Evolutionary conservation across 1,284 basidiomycete species (phyloP).

Genomic region (Tilletia caries): DNA sequence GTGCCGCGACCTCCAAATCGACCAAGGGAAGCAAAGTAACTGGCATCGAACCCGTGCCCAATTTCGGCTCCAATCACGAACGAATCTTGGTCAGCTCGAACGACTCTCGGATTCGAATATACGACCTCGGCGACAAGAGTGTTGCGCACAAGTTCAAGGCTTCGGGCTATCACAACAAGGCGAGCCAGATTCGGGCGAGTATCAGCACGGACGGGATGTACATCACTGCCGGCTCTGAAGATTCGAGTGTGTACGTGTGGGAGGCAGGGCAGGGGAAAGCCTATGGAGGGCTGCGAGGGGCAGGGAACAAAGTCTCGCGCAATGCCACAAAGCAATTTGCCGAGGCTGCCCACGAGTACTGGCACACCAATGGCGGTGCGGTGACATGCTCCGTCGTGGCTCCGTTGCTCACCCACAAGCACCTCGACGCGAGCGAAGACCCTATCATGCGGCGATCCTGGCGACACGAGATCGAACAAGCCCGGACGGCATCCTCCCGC

Average conservation of each 20-base stretch:
- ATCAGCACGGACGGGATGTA: slow-evolving; percentile 46
- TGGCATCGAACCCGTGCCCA: slow-evolving; percentile 42
- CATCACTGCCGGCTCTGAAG: slow-evolving; percentile 53
- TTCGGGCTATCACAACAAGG: slow-evolving; percentile 34
- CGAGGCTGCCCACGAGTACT: slow-evolving; percentile 22
- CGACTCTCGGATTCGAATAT: slow-evolving; percentile 54
- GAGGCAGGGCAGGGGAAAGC: slow-evolving; percentile 20
- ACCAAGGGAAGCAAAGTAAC: slow-evolving; percentile 54
- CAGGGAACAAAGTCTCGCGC: slow-evolving; percentile 6
- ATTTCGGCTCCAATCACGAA: slow-evolving; percentile 31
- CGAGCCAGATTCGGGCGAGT: slow-evolving; percentile 51
- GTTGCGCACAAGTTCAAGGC: slow-evolving; percentile 39
- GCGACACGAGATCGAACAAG: slow-evolving; percentile 15
- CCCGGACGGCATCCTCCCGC: slow-evolving; percentile 1
- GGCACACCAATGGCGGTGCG: slow-evolving; percentile 28
- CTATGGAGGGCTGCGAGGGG: not conserved
- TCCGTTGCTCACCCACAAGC: slow-evolving; percentile 22
- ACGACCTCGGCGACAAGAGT: slow-evolving; percentile 41
- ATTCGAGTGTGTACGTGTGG: slow-evolving; percentile 49
- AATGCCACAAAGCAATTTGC: slow-evolving; percentile 10
- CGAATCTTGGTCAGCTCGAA: slow-evolving; percentile 54
- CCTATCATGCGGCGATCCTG: slow-evolving; percentile 21
- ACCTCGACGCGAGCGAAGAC: slow-evolving; percentile 27
- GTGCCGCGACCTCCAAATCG: slow-evolving; percentile 49
- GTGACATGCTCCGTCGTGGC: slow-evolving; percentile 40